phyloP scores from a whole-genome alignment of 306 rosid genomes.

The Morella rubra region DNA sequence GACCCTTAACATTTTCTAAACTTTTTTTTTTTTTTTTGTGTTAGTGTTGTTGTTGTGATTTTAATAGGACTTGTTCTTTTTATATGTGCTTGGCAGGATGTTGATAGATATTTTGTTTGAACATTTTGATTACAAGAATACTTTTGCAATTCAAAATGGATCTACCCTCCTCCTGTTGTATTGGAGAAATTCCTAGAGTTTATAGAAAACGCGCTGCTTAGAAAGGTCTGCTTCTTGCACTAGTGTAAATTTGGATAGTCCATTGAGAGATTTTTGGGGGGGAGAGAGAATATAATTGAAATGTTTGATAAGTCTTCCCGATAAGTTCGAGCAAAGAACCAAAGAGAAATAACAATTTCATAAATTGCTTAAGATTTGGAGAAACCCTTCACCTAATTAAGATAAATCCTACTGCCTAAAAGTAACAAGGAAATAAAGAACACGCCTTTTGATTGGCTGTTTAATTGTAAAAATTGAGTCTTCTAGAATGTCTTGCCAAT shows the following conservation, averaged over 20 bases:
- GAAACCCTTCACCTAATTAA: too few relatives aligned
- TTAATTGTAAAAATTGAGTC: too few relatives aligned
- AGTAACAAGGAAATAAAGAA: too few relatives aligned
- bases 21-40: not conserved
- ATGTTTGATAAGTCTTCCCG: too few relatives aligned
- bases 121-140: conserved; percentile 58
- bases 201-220: conserved; percentile 65
- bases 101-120: conserved; percentile 58
- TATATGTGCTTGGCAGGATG: conserved; percentile 52
- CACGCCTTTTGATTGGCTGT: too few relatives aligned
- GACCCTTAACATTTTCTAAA: not conserved
- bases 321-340: too few relatives aligned
- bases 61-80: conserved; percentile 19
- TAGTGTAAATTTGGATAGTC: not conserved
- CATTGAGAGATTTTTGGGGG: not conserved
- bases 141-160: conserved; percentile 67
- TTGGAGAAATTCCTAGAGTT: conserved; percentile 67
- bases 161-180: conserved; percentile 44
- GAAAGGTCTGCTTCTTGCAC: conserved; percentile 59
- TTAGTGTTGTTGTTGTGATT: conserved; percentile 9
- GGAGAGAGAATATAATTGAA: not conserved
- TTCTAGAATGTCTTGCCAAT: too few relatives aligned
- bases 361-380: too few relatives aligned
- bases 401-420: too few relatives aligned
- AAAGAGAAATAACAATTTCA: too few relatives aligned